Conservation (phyloP, 2,329 filamentous ascomycete genomes). For the Colletotrichum sp. region DNA sequence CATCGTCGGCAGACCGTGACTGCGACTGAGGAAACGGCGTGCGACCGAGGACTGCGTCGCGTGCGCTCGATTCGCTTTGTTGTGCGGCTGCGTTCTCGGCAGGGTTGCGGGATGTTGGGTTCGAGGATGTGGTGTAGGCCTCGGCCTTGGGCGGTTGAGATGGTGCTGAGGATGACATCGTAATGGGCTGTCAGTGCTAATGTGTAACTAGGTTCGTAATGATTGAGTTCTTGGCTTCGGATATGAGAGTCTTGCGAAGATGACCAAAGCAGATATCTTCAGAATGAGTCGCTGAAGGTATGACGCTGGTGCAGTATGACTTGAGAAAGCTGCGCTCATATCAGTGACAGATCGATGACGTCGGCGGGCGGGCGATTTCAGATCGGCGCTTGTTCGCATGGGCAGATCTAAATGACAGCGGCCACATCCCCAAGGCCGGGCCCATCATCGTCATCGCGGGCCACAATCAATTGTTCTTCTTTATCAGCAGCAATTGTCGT, state of each 20-base stretch:
- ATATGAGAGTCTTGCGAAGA: too few species aligned
- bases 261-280: not conserved
- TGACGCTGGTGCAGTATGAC: not conserved
- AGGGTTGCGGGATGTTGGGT: not conserved
- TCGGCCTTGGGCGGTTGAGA: conserved; percentile 12
- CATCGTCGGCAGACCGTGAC: conserved; percentile 1
- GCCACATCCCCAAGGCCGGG: not conserved
- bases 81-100: not conserved
- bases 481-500: not conserved
- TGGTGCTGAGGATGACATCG: conserved; percentile 1
- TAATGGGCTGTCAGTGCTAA: not conserved
- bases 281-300: not conserved
- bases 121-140: conserved; percentile 7
- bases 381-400: conserved; percentile 13
- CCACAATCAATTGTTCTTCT: not conserved
- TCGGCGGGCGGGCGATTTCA: conserved; percentile 5
- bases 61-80: not conserved
- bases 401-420: not conserved
- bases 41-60: conserved; percentile 14
- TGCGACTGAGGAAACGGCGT: conserved; percentile 6
- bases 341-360: conserved; percentile 21
- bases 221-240: not conserved
- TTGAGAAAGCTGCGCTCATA: not conserved
- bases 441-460: not conserved
- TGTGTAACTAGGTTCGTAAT: too few species aligned